These are phyloP conservation scores for Dicorynia guianensis DNA, from an alignment of 306 rosid genomes.

Conservation along the genomic window DNA sequence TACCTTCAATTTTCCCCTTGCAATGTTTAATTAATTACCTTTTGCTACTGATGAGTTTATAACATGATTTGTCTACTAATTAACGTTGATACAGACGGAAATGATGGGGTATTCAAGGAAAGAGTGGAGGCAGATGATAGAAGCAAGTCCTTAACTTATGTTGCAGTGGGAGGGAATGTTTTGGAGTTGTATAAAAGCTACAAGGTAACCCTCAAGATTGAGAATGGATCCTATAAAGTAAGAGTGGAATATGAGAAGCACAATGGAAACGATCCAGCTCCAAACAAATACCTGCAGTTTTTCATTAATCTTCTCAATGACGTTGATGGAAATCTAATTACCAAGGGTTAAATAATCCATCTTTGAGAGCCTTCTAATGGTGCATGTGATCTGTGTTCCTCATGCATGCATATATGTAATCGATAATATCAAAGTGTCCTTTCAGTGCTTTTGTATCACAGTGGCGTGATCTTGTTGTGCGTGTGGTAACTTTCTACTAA, in stretches of 20 bases:
- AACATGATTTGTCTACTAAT: too few relatives aligned
- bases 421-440: too few relatives aligned
- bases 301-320: not conserved
- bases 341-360: not conserved
- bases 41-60: too few relatives aligned
- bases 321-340: not conserved
- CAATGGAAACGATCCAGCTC: not conserved
- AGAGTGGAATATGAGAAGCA: constrained; percentile 15
- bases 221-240: not conserved
- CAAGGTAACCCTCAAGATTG: not conserved
- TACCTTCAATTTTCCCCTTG: too few relatives aligned
- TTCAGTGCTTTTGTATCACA: not conserved
- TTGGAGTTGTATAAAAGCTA: not conserved
- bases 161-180: not conserved
- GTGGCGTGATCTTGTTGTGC: too few relatives aligned
- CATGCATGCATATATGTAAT: not conserved
- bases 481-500: too few relatives aligned
- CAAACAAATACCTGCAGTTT: not conserved
- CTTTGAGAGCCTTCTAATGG: not conserved
- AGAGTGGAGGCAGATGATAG: constrained; percentile 11
- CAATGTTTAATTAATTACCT: too few relatives aligned
- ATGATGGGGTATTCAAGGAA: not conserved
- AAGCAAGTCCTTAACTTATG: not conserved
- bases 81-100: not conserved
- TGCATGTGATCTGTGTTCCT: not conserved